phyloP scores from a whole-genome alignment of 2,329 filamentous ascomycete species.

The Rhinocladiella mackenziei region DNA sequence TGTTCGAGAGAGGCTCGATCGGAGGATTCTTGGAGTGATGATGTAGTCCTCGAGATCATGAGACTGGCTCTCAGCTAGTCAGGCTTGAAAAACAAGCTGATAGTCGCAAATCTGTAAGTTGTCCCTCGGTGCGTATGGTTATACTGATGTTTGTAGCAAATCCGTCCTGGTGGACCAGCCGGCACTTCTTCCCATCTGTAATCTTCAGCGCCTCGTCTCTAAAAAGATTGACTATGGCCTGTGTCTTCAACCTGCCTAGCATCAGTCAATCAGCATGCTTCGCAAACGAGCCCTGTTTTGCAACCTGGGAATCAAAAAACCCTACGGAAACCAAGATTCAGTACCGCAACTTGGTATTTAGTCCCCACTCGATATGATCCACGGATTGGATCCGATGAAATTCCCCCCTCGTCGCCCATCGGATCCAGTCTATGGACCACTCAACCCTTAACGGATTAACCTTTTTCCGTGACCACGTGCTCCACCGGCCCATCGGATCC shows the following conservation, averaged over 20 bases:
- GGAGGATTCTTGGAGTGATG: constrained; percentile 5
- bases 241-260: neutral
- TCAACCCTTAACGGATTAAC: no score
- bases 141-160: constrained; percentile 1
- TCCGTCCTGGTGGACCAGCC: neutral
- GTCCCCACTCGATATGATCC: neutral
- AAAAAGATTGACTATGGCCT: neutral
- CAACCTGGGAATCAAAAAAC: constrained; percentile 5
- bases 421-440: no score
- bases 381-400: neutral
- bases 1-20: constrained; percentile 4
- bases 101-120: constrained; percentile 2
- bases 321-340: constrained; percentile 4
- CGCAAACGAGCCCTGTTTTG: constrained; percentile 9
- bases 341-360: constrained; percentile 6
- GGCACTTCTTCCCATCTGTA: neutral
- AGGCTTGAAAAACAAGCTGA: constrained; percentile 1
- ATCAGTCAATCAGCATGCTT: constrained; percentile 9
- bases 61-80: constrained; percentile 1
- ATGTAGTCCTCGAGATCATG: constrained; percentile 5
- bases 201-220: neutral
- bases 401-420: no score
- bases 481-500: no score
- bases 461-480: no score
- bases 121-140: neutral